phyloP scores from a whole-genome alignment of 805 yeast genomes.

The Yarrowia osloensis region DNA sequence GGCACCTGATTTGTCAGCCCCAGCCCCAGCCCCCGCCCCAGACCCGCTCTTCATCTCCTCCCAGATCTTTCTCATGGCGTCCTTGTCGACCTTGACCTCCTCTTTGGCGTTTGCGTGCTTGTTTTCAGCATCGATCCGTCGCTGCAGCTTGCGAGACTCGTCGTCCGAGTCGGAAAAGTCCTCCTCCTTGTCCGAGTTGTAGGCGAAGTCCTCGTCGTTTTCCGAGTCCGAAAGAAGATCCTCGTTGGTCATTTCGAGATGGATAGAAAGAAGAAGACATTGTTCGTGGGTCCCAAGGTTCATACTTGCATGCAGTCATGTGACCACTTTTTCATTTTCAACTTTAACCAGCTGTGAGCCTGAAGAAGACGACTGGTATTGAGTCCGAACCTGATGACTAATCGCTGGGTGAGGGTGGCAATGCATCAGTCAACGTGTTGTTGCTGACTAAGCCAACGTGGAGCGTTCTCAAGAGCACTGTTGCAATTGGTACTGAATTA shows the following conservation, averaged over 20 bases:
- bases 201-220: slow-evolving; percentile 30
- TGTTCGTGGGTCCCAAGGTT: neutral
- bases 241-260: slow-evolving; percentile 4
- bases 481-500: too few species aligned
- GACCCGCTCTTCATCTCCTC: slow-evolving; percentile 28
- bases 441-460: too few species aligned
- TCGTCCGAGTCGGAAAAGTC: slow-evolving; percentile 30
- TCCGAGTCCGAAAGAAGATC: slow-evolving; percentile 28
- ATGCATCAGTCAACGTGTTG: too few species aligned
- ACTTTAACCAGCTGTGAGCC: neutral
- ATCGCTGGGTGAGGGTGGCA: too few species aligned
- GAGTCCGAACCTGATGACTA: too few species aligned
- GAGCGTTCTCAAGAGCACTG: too few species aligned
- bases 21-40: too few species aligned
- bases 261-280: neutral
- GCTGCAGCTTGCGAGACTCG: slow-evolving; percentile 23
- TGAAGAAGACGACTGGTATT: too few species aligned
- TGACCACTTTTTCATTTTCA: neutral
- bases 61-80: slow-evolving; percentile 8
- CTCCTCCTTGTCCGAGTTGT: slow-evolving; percentile 29
- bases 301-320: slow-evolving; percentile 4
- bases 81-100: slow-evolving; percentile 26
- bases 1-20: too few species aligned
- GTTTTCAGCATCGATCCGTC: slow-evolving; percentile 12
- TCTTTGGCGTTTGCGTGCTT: neutral